These are phyloP conservation scores for Dimocarpus longan DNA, from an alignment of 345 rosid genomes.

Conservation along the genomic window DNA sequence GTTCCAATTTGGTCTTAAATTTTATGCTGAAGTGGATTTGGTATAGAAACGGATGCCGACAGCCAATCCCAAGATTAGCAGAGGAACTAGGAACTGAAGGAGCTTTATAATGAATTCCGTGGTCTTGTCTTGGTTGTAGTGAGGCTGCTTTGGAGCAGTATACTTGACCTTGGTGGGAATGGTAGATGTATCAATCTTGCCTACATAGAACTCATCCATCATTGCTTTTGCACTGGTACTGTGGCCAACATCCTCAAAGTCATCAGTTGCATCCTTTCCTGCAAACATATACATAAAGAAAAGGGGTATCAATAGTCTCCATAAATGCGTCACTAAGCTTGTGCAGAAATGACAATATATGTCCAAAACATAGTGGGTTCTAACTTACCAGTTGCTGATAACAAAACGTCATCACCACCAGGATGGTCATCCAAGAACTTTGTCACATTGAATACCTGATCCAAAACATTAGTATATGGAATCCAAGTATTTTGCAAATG, in stretches of 20 bases:
- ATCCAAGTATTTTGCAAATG: background rate
- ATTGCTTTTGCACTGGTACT: slow-evolving; percentile 77
- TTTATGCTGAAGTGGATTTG: slow-evolving; percentile 46
- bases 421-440: slow-evolving; percentile 85
- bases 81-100: slow-evolving; percentile 90
- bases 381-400: slow-evolving; percentile 59
- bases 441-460: slow-evolving; percentile 72
- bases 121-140: slow-evolving; percentile 78
- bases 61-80: slow-evolving; percentile 91
- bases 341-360: background rate
- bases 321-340: background rate
- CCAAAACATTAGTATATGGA: slow-evolving; percentile 12
- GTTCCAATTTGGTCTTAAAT: background rate
- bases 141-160: slow-evolving; percentile 69
- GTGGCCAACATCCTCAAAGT: slow-evolving; percentile 95
- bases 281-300: background rate
- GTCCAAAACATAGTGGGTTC: background rate
- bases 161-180: slow-evolving; percentile 57
- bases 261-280: slow-evolving; percentile 96
- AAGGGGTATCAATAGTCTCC: background rate
- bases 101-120: slow-evolving; percentile 67
- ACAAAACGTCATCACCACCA: slow-evolving; percentile 78
- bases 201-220: slow-evolving; percentile 81
- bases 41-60: slow-evolving; percentile 76
- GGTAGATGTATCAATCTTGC: slow-evolving; percentile 68